A percentile compares a stretch with the other conserved stretches of the same genome.
Conservation (phyloP, 2,329 filamentous ascomycete species). For the Oidium heveae region DNA sequence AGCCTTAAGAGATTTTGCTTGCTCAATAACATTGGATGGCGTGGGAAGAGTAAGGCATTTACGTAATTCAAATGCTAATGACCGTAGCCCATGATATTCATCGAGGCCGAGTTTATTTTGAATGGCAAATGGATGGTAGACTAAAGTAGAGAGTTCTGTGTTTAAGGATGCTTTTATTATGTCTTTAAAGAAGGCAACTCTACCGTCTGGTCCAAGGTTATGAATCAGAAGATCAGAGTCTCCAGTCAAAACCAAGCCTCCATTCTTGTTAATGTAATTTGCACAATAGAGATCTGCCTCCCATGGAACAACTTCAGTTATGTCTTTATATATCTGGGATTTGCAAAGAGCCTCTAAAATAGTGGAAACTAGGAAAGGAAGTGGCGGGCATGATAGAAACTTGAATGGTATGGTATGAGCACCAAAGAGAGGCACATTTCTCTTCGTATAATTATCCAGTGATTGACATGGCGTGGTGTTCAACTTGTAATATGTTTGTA, state of each 20-base stretch:
- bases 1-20: slow-evolving; percentile 6
- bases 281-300: slow-evolving; percentile 75
- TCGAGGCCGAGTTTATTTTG: slow-evolving; percentile 20
- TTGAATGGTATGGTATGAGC: slow-evolving; percentile 7
- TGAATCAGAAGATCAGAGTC: slow-evolving; percentile 71
- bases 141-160: slow-evolving; percentile 8
- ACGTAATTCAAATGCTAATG: slow-evolving; percentile 14
- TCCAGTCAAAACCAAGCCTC: slow-evolving; percentile 43
- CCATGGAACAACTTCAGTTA: slow-evolving; percentile 41
- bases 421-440: no score
- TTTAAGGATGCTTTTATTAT: slow-evolving; percentile 15
- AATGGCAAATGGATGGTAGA: slow-evolving; percentile 20
- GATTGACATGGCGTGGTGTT: no score
- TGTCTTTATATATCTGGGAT: slow-evolving; percentile 18
- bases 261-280: slow-evolving; percentile 25
- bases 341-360: slow-evolving; percentile 43
- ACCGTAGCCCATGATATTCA: slow-evolving; percentile 15
- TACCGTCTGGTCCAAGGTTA: slow-evolving; percentile 33
- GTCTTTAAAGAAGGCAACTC: slow-evolving; percentile 44
- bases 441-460: no score
- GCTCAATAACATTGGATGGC: slow-evolving; percentile 8
- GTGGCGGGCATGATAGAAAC: slow-evolving; percentile 16
- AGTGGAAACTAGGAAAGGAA: slow-evolving; percentile 51
- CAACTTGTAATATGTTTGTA: no score
- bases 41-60: slow-evolving; percentile 8